Percentiles rank a stretch among this genome's conserved stretches.
Conservation (phyloP, 495 filamentous ascomycete genomes). For the Monascus purpureus region DNA sequence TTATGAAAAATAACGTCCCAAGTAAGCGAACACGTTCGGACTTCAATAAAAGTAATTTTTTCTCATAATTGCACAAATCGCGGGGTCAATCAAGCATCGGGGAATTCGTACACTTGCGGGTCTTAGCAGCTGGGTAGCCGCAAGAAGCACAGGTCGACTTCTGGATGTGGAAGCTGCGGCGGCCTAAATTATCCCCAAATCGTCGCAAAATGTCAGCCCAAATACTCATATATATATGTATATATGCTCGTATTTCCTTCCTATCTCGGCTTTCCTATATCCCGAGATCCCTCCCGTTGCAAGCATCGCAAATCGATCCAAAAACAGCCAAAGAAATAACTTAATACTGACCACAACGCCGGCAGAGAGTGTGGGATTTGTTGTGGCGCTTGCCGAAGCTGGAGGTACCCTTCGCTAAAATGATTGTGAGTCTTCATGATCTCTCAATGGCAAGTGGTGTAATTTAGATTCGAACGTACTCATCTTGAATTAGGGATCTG, state of each 20-base stretch:
- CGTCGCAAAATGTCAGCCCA: constrained; percentile 15
- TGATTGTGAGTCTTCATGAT: constrained; percentile 29
- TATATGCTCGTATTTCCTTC: constrained; percentile 3
- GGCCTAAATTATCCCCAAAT: constrained; percentile 41
- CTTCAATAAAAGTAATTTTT: neutral
- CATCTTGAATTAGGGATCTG: constrained; percentile 50
- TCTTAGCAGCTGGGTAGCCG: constrained; percentile 95
- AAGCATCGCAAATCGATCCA: no score
- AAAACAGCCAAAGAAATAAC: constrained; percentile 6
- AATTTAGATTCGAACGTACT: constrained; percentile 36
- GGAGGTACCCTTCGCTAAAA: constrained; percentile 80
- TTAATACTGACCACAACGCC: constrained; percentile 86
- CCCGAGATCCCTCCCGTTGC: constrained; percentile 4
- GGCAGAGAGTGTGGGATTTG: constrained; percentile 98
- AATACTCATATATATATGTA: no score
- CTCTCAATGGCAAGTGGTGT: constrained; percentile 16
- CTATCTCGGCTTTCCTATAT: constrained; percentile 1
- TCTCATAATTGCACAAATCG: constrained; percentile 1
- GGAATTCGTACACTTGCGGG: constrained; percentile 83
- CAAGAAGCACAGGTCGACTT: constrained; percentile 96
- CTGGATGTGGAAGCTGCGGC: constrained; percentile 96
- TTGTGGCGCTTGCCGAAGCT: constrained; percentile 98
- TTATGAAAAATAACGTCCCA: constrained; percentile 15
- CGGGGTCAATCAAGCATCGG: constrained; percentile 8
- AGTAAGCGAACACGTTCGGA: constrained; percentile 5